Evolutionary conservation across 2,329 filamentous ascomycete species (phyloP).

Genomic region (Dactylellina haptotyla): DNA sequence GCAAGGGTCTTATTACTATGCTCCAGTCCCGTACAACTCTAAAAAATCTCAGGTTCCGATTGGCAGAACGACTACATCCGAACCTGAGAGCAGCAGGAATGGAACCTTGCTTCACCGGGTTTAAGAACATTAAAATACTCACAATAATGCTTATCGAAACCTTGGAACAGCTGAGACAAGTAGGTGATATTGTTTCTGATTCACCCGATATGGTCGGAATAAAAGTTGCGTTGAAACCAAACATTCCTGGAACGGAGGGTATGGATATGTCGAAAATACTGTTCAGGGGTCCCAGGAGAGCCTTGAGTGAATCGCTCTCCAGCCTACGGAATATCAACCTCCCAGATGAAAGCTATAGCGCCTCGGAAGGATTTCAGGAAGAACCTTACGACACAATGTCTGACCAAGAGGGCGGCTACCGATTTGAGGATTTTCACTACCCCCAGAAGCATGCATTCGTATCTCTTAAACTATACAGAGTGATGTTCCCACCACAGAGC

Average conservation of each 20-base stretch:
- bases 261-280: slow-evolving; percentile 54
- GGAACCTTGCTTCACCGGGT: slow-evolving; percentile 53
- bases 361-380: slow-evolving; percentile 51
- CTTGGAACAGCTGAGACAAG: slow-evolving; percentile 45
- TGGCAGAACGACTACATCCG: slow-evolving; percentile 51
- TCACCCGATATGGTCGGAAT: slow-evolving; percentile 54
- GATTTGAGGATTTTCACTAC: slow-evolving; percentile 51
- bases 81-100: slow-evolving; percentile 49
- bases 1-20: slow-evolving; percentile 51
- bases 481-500: slow-evolving; percentile 53
- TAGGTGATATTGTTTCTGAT: slow-evolving; percentile 53
- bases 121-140: slow-evolving; percentile 53
- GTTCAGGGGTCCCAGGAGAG: slow-evolving; percentile 46
- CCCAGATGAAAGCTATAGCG: slow-evolving; percentile 52
- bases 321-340: slow-evolving; percentile 50
- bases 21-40: slow-evolving; percentile 47
- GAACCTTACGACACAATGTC: slow-evolving; percentile 52
- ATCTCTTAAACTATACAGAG: slow-evolving; percentile 52
- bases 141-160: slow-evolving; percentile 54
- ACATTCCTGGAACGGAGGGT: slow-evolving; percentile 50
- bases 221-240: slow-evolving; percentile 53
- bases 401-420: slow-evolving; percentile 44
- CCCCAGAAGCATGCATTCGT: slow-evolving; percentile 54
- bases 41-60: slow-evolving; percentile 48
- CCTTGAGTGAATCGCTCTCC: slow-evolving; percentile 46